Evolutionary conservation across 1,284 basidiomycete species (phyloP), one percentile per base, ranked within the genome.

Genomic region (Rhodotorula sp.): DNA sequence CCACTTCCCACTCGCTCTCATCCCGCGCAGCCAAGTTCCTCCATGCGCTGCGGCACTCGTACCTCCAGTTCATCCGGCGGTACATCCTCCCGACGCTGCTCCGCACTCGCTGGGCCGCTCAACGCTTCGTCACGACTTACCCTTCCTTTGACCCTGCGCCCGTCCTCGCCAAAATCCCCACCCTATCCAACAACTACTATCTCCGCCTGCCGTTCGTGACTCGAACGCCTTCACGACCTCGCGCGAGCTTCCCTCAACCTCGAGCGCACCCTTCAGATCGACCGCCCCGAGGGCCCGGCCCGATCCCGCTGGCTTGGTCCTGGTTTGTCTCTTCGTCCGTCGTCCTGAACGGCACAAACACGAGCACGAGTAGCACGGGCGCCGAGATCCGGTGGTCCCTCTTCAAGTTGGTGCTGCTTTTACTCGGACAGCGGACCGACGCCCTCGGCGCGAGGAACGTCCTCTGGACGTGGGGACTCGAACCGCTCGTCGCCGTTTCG

Each of bases 1-100:
- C 58, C 15, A 37, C n/a, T 33, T 57, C 12, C 15, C 10, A 5
- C 12, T 22, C 26, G 20, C 56, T 37, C 22, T 48, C 42, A 44
- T 54, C 69, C 0, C 66, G 61, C 15, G 15, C 54, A 0, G 48
- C 48, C 14, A 10, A 24, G 46, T 0, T 29, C 5, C 49, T 64
- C 14, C 57, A n/a, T 26, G 37, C 54, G 20, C 18, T 61, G 7
- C 58, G 66, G 2, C 62, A 57, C 15, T 61, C 66, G 14, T 71
- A 71, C 56, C 55, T 71, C 20, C 66, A 63, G 53, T 71, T 71
- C 66, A n/a, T 71, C 20, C 69, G 69, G 24, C 55, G 61, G 29
- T 71, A 64, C 62, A 53, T 71, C 63, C 55, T 71, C 46, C 69
- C 69, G 7, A 14, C 56, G 4, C 17, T 62, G 44, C 64, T 67